phyloP scores from a whole-genome alignment of 2,329 filamentous ascomycete genomes.

The Ophioceras dolichostomum region DNA sequence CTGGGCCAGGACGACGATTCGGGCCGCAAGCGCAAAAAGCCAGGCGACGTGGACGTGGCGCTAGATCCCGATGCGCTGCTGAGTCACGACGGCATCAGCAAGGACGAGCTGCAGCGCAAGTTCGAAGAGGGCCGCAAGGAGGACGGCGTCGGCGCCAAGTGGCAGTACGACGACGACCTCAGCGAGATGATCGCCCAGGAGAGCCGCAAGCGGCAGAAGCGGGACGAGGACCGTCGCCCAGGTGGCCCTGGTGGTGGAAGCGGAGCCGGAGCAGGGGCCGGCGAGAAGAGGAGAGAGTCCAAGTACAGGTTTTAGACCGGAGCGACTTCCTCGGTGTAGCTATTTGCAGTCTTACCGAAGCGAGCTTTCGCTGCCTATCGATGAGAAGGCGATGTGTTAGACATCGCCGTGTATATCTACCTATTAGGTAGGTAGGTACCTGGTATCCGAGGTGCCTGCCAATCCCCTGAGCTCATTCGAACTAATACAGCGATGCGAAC shows the following conservation, averaged over 20 bases:
- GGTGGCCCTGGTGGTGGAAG: constrained; percentile 6
- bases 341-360: no score
- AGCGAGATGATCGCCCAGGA: constrained; percentile 95
- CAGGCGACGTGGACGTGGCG: constrained; percentile 85
- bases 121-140: constrained; percentile 64
- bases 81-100: constrained; percentile 64
- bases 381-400: no score
- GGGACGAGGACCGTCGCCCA: constrained; percentile 63
- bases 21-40: constrained; percentile 80
- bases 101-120: constrained; percentile 64
- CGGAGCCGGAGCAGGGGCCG: not conserved
- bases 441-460: no score
- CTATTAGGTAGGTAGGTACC: no score
- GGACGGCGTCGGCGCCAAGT: constrained; percentile 55
- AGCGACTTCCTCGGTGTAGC: no score
- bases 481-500: no score
- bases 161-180: constrained; percentile 74
- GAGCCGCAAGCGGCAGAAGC: constrained; percentile 78
- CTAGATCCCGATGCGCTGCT: constrained; percentile 76
- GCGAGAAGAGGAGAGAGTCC: constrained; percentile 44
- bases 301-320: constrained; percentile 34
- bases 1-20: constrained; percentile 69
- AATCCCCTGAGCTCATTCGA: no score
- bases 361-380: no score
- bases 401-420: no score